A percentile compares a stretch with the other conserved stretches of the same genome.
Conservation (phyloP, 441 rosid species). For the Adansonia madagascariensis region DNA sequence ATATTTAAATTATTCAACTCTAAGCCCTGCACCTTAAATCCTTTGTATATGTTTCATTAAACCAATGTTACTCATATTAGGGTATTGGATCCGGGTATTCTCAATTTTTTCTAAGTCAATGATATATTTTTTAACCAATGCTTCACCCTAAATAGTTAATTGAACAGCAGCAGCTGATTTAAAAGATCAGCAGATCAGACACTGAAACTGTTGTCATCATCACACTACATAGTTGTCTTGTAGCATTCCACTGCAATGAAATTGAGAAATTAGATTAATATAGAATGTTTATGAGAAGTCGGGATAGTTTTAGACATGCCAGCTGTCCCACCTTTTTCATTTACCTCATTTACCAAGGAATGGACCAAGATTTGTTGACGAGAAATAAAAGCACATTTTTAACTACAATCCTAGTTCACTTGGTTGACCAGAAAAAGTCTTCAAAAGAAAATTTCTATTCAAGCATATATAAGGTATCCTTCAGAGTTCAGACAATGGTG, state of each 20-base stretch:
- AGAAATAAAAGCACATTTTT: neutral
- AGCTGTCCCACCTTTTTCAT: neutral
- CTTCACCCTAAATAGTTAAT: neutral
- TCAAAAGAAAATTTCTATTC: slow-evolving; percentile 1
- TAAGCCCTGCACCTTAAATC: neutral
- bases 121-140: slow-evolving; percentile 10
- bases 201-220: slow-evolving; percentile 8
- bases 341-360: neutral
- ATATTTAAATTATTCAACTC: neutral
- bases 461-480: neutral
- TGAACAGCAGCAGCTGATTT: slow-evolving; percentile 4
- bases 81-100: too few species aligned
- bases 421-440: neutral
- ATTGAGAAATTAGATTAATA: neutral
- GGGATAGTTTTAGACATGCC: neutral
- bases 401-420: neutral
- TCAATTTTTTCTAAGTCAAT: neutral
- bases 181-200: slow-evolving; percentile 3
- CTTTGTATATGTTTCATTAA: neutral
- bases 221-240: neutral
- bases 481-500: neutral
- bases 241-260: slow-evolving; percentile 6
- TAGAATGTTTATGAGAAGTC: neutral
- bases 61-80: too few species aligned
- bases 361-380: slow-evolving; percentile 9